Evolutionary conservation across 441 rosid genomes (phyloP).

Genomic region (Croton laevigatus): DNA sequence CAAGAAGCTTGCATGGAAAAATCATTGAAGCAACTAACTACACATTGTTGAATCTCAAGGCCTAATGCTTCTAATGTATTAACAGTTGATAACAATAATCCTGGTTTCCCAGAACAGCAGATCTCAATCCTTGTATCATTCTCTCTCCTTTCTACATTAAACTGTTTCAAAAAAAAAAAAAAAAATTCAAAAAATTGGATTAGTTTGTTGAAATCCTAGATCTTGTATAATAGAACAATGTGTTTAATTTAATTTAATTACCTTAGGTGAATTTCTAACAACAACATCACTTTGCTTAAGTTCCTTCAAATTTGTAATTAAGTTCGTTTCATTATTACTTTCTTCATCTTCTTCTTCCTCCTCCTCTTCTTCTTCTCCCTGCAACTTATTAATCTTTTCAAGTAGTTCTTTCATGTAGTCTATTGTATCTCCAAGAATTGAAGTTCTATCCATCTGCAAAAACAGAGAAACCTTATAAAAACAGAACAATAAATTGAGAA

Average conservation of each 20-base stretch:
- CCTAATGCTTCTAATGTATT: slow-evolving; percentile 77
- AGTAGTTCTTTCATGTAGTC: slow-evolving; percentile 94
- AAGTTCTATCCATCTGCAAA: slow-evolving; percentile 90
- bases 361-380: slow-evolving; percentile 31
- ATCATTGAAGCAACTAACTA: slow-evolving; percentile 86
- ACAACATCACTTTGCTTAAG: slow-evolving; percentile 48
- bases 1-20: slow-evolving; percentile 95
- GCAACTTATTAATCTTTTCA: slow-evolving; percentile 69
- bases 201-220: not conserved
- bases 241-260: slow-evolving; percentile 17
- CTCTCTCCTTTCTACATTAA: slow-evolving; percentile 63
- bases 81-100: slow-evolving; percentile 75
- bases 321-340: slow-evolving; percentile 35
- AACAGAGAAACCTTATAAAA: not conserved
- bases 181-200: slow-evolving; percentile 5
- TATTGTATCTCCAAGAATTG: slow-evolving; percentile 93
- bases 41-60: slow-evolving; percentile 91
- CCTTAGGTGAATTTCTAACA: slow-evolving; percentile 89
- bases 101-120: slow-evolving; percentile 76
- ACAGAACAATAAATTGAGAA: not conserved
- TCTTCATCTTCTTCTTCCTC: slow-evolving; percentile 35
- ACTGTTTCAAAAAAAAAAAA: slow-evolving; percentile 47
- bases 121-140: slow-evolving; percentile 62
- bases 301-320: slow-evolving; percentile 45
- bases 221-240: not conserved